Evolutionary conservation across 495 filamentous ascomycete species (phyloP), one percentile per base, ranked within the genome.

Genomic region (Penicillium turbatum): DNA sequence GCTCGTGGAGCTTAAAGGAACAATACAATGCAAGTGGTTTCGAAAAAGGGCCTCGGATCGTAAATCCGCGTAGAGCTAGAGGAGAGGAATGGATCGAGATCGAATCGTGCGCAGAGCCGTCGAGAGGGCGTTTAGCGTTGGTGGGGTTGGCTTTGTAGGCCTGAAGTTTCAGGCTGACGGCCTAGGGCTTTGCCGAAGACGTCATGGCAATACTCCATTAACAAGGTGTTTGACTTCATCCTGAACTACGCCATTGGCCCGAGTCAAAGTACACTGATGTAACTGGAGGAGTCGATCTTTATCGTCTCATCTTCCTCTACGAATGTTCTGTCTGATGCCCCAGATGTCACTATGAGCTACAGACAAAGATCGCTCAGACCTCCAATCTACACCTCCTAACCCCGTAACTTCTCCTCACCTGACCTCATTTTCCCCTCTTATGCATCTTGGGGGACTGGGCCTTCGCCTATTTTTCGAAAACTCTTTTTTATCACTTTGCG

Each of bases 81-180:
- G 48, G 31, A 60, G 56, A 67, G 57, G 45, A 61, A 62, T 54
- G 51, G 59, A 62, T 61, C 65, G 57, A 70, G 59, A 65, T 59
- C 60, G 60, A 58, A 61, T 71, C 68, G 57, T 70, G 68, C 67
- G 65, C 63, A 64, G 63, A 53, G 55, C 59, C 56, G 46, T 35
- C 31, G 51, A 61, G 60, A 38, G 54, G 54, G 48, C 59, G 56
- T 54, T 55, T 57, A 62, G 54, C 54, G 55, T 54, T 63, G 55
- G 61, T 63, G 61, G 63, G 61, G 17, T 54, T 42, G 26, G 27
- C 9, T 26, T 16, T 52, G 32, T 30, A 24, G 11, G 47, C 47
- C 47, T 39, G 15, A 39, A 13, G 3, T 16, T 38, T 60, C 45
- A 60, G 56, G 64, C 55, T 1, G 7, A 24, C 17, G 5, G 15